Evolutionary conservation across 768 basidiomycete species (phyloP).

Genomic region (Exsudoporus frostii): DNA sequence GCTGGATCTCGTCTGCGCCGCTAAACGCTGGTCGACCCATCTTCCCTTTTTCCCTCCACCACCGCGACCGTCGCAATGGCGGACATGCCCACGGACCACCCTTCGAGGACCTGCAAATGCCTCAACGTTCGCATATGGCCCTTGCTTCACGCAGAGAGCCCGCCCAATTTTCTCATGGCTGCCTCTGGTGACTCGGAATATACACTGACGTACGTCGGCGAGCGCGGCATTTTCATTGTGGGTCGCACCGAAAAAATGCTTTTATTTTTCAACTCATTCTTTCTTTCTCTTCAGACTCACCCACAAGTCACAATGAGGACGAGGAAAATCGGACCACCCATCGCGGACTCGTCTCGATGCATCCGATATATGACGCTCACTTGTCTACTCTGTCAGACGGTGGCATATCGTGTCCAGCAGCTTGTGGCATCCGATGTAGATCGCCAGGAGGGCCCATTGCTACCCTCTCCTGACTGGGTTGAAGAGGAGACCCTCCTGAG

Average conservation of each 20-base stretch:
- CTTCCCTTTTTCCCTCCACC: constrained; percentile 19
- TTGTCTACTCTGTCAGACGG: constrained; percentile 64
- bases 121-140: constrained; percentile 63
- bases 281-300: constrained; percentile 47
- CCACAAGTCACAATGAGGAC: constrained; percentile 68
- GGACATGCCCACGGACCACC: constrained; percentile 15
- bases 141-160: constrained; percentile 26
- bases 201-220: constrained; percentile 56
- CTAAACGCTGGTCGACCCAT: constrained; percentile 25
- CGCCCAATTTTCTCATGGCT: constrained; percentile 35
- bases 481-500: constrained; percentile 71
- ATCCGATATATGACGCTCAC: constrained; percentile 62
- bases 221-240: constrained; percentile 66
- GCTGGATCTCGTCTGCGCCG: constrained; percentile 15
- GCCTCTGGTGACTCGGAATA: constrained; percentile 38
- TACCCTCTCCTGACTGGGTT: constrained; percentile 74
- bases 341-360: constrained; percentile 45
- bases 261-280: constrained; percentile 4
- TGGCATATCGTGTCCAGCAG: constrained; percentile 69
- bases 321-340: constrained; percentile 43
- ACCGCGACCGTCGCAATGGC: constrained; percentile 21
- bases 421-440: constrained; percentile 55
- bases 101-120: constrained; percentile 59
- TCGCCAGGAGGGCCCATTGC: constrained; percentile 57
- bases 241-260: constrained; percentile 23